Conservation (phyloP, 257 asterid genomes). For the Vinca minor region DNA sequence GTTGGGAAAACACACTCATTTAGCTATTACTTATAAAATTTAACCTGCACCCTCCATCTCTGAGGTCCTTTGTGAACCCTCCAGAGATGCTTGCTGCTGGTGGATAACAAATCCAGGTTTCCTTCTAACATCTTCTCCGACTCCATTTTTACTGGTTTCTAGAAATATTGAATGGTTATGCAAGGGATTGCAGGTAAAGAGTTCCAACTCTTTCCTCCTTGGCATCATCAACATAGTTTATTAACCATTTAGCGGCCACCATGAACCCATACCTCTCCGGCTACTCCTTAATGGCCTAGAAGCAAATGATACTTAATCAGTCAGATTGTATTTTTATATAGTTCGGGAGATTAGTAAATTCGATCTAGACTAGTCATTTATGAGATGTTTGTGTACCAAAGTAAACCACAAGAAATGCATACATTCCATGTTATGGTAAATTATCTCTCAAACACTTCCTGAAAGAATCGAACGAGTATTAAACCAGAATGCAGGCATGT, state of each 20-base stretch:
- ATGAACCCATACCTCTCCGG: not conserved
- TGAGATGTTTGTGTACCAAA: not conserved
- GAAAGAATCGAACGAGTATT: not conserved
- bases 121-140: not conserved
- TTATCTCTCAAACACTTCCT: not conserved
- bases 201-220: not conserved
- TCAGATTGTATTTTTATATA: not conserved
- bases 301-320: not conserved
- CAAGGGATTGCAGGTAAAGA: not conserved
- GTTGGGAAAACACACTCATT: not conserved
- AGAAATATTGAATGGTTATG: not conserved
- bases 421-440: not conserved
- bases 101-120: not conserved
- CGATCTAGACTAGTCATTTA: not conserved
- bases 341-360: not conserved
- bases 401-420: not conserved
- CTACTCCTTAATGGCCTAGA: no score
- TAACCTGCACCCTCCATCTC: not conserved
- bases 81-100: not conserved
- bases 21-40: not conserved
- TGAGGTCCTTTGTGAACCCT: not conserved
- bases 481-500: not conserved
- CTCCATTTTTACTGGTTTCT: not conserved
- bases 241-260: not conserved
- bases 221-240: not conserved